Evolutionary conservation across 768 basidiomycete genomes (phyloP).

Genomic region (Chlorophyllum brunneum): DNA sequence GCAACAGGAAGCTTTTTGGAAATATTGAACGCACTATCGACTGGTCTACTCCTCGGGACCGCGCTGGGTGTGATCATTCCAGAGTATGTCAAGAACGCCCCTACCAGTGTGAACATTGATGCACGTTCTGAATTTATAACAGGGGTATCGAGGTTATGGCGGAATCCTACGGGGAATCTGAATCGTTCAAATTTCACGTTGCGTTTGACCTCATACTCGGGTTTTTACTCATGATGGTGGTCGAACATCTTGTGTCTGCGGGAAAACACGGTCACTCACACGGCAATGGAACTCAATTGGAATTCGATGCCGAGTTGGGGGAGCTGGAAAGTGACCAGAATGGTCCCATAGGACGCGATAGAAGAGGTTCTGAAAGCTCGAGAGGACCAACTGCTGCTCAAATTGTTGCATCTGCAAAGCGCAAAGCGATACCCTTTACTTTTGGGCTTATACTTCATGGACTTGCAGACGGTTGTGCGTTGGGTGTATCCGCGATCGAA

Average conservation of each 20-base stretch:
- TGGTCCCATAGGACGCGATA: constrained; percentile 12
- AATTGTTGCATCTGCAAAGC: constrained; percentile 20
- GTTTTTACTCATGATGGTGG: constrained; percentile 58
- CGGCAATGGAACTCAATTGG: constrained; percentile 27
- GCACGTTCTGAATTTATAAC: constrained; percentile 5
- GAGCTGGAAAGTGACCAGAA: constrained; percentile 48
- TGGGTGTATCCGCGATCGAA: constrained; percentile 72
- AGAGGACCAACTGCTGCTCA: constrained; percentile 15
- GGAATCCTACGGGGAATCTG: constrained; percentile 25
- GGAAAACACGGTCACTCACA: constrained; percentile 36
- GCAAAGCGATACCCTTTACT: constrained; percentile 66
- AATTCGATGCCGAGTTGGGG: constrained; percentile 63
- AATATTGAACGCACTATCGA: constrained; percentile 42
- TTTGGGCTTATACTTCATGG: constrained; percentile 86
- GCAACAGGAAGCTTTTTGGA: constrained; percentile 23
- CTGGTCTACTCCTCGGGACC: constrained; percentile 85
- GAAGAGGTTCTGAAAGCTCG: constrained; percentile 1
- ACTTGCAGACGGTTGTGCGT: constrained; percentile 86
- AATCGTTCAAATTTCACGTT: constrained; percentile 49
- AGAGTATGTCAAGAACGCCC: constrained; percentile 57
- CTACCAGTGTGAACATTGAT: neutral
- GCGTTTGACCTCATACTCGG: constrained; percentile 64
- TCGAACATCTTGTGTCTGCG: constrained; percentile 59
- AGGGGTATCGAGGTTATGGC: constrained; percentile 73
- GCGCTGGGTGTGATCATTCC: constrained; percentile 91